Conservation (phyloP, 1,284 basidiomycete species). For the Moniliella sp. region DNA sequence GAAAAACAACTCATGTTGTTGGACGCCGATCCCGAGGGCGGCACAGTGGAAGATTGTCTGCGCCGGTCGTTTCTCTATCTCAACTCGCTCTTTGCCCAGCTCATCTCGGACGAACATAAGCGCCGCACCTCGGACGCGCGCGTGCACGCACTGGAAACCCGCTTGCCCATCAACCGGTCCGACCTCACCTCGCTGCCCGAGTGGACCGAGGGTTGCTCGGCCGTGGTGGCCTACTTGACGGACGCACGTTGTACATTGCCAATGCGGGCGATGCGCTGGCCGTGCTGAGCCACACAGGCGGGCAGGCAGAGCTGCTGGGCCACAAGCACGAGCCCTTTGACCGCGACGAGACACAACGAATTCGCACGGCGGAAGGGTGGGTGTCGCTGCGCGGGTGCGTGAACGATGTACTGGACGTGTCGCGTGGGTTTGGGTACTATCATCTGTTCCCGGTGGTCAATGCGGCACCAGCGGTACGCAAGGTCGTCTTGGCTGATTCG, state of each 20-base stretch:
- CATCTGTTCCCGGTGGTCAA: constrained; percentile 76
- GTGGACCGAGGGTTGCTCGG: constrained; percentile 43
- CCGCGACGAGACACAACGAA: constrained; percentile 58
- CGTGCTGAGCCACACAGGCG: constrained; percentile 58
- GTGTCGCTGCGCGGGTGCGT: constrained; percentile 79
- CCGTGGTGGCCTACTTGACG: constrained; percentile 63
- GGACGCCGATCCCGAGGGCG: too few species aligned
- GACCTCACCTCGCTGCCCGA: constrained; percentile 9
- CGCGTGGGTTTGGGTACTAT: constrained; percentile 81
- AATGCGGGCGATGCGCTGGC: constrained; percentile 76
- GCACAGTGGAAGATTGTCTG: constrained; percentile 8
- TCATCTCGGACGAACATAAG: constrained; percentile 18
- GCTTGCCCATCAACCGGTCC: too few species aligned
- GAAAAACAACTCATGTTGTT: constrained; percentile 14
- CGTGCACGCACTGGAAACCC: too few species aligned
- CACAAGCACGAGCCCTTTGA: constrained; percentile 76
- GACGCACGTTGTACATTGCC: constrained; percentile 67
- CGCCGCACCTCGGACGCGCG: constrained; percentile 8
- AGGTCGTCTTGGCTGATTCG: constrained; percentile 52
- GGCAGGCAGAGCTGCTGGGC: constrained; percentile 55
- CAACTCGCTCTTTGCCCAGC: constrained; percentile 24
- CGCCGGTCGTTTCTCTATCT: constrained; percentile 26
- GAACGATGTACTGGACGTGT: constrained; percentile 75
- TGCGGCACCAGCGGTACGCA: constrained; percentile 57
- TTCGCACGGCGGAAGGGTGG: constrained; percentile 81